Evolutionary conservation across 2,329 filamentous ascomycete species (phyloP), one percentile per base, ranked within the genome.

Genomic region (Fusarium avenaceum): DNA sequence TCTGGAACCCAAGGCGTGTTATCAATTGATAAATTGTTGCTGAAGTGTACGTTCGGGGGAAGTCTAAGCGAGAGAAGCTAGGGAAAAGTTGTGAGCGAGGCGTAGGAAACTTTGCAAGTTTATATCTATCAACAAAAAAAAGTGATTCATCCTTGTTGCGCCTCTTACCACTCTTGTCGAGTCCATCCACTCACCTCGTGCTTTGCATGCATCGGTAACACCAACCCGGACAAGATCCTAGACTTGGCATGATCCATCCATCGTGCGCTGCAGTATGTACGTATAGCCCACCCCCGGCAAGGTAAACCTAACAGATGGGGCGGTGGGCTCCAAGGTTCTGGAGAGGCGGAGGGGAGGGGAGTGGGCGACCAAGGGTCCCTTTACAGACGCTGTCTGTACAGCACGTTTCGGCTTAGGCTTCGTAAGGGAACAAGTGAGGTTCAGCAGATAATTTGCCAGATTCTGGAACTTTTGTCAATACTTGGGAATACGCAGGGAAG

Each of bases 91-190:
- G 19, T 22, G 45, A 44, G 6, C 15, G 24, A 58, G 39, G 49
- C 46, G 32, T 55, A 53, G 59, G 65, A 69, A 68, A 52, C 47
- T 54, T 65, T 68, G 26, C 59, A 65, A 56, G 65, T 65, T 69
- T 69, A 69, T 68, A 68, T 45, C 30, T 45, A 46, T 28, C 43
- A 42, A 46, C 40, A 47, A 62, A 51, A 60, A 67, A 68, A 45
- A 28, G 53, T 53, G 46, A 54, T 56, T 53, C 46, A 65, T 44
- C 46, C 64, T 62, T 50, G 59, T 63, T 26, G 39, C 17, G 35
- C 58, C 42, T 63, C 45, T 66, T 57, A 66, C 56, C 61, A 51
- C 35, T 68, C 55, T 35, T 43, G 55, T 62, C 60, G 30, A 47
- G 32, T 22, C 50, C 40, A 49, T 62, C 65, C 65, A 68, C 60